These are phyloP conservation scores for Orbilia oligospora DNA, from an alignment of 2,329 filamentous ascomycete species.

Conservation along the genomic window DNA sequence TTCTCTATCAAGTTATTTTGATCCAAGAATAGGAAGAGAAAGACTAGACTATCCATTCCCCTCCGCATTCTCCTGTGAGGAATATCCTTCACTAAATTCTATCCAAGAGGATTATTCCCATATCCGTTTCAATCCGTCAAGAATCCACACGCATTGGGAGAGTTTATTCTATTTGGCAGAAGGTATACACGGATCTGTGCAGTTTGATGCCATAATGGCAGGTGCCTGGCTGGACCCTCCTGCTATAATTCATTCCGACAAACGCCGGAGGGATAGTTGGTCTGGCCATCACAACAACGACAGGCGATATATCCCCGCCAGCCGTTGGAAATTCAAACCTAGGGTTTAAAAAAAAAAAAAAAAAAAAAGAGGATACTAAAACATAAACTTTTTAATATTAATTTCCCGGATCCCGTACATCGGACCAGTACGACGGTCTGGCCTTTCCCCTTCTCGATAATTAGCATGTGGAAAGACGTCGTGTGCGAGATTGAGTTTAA, in stretches of 20 bases:
- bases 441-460: not conserved
- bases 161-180: not conserved
- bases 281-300: slow-evolving; percentile 31
- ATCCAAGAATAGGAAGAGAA: not conserved
- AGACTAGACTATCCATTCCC: slow-evolving; percentile 10
- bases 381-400: slow-evolving; percentile 20
- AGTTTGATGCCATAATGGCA: slow-evolving; percentile 34
- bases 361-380: not conserved
- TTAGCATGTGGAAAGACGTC: slow-evolving; percentile 9
- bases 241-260: slow-evolving; percentile 27
- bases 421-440: slow-evolving; percentile 14
- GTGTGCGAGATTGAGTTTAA: slow-evolving; percentile 13
- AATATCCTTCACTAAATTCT: not conserved
- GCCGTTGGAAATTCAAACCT: slow-evolving; percentile 20
- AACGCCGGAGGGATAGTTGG: slow-evolving; percentile 17
- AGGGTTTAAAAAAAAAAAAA: too few species aligned
- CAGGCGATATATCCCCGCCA: slow-evolving; percentile 49
- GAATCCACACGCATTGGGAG: not conserved
- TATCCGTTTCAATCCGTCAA: slow-evolving; percentile 19
- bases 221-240: slow-evolving; percentile 23
- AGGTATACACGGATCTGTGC: slow-evolving; percentile 12
- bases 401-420: slow-evolving; percentile 23
- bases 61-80: not conserved
- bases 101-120: slow-evolving; percentile 15
- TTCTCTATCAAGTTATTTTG: slow-evolving; percentile 8